Evolutionary conservation across 176 grass and related monocot genomes (phyloP).

Genomic region (Neostapfia colusana): DNA sequence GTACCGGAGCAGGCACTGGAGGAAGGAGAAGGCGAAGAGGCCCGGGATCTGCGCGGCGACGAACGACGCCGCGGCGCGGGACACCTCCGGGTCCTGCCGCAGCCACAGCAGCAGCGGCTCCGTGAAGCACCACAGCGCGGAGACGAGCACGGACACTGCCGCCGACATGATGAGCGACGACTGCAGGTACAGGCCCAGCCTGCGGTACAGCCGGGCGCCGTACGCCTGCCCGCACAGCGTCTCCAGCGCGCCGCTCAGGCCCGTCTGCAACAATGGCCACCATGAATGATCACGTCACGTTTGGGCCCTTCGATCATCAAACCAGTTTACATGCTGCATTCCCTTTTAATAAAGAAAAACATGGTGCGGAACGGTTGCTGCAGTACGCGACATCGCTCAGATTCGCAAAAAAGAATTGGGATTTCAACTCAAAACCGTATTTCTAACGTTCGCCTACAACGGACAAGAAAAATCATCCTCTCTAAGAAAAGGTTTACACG

Average conservation of each 20-base stretch:
- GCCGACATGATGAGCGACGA: slow-evolving; percentile 60
- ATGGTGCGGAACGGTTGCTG: no score
- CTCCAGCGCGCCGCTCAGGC: slow-evolving; percentile 80
- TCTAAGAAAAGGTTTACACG: no score
- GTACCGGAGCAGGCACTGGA: slow-evolving; percentile 79
- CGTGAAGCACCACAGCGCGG: slow-evolving; percentile 70
- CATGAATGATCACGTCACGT: neutral
- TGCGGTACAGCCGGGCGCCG: slow-evolving; percentile 61
- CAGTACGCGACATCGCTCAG: no score
- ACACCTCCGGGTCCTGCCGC: slow-evolving; percentile 61
- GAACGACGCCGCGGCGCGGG: slow-evolving; percentile 55
- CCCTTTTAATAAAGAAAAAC: no score
- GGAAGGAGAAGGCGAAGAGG: slow-evolving; percentile 59
- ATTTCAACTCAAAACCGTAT: no score
- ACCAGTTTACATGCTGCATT: neutral
- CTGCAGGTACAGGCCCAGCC: slow-evolving; percentile 84
- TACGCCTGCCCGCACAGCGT: slow-evolving; percentile 87
- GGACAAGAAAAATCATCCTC: no score
- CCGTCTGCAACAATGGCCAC: slow-evolving; percentile 38
- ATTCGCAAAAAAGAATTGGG: no score
- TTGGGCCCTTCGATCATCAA: neutral
- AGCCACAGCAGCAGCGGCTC: slow-evolving; percentile 61
- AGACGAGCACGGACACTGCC: slow-evolving; percentile 50
- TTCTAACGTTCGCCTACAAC: no score
- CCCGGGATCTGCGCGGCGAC: slow-evolving; percentile 55